Evolutionary conservation across 441 rosid genomes (phyloP).

Genomic region (Hura crepitans): DNA sequence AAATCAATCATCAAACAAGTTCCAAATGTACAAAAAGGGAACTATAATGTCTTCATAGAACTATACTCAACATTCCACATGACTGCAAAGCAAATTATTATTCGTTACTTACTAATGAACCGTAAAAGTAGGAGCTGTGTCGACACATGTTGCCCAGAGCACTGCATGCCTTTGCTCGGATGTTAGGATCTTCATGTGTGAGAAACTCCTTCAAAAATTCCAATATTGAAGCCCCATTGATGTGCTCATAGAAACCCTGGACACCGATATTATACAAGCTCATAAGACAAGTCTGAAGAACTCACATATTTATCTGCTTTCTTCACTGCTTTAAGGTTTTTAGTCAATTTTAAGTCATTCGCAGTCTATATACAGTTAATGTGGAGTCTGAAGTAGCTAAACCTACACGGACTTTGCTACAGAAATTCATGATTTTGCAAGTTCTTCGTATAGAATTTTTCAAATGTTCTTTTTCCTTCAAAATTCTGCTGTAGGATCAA

Average conservation of each 20-base stretch:
- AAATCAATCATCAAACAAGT: background rate
- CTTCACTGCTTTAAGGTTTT: background rate
- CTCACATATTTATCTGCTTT: background rate
- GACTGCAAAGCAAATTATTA: background rate
- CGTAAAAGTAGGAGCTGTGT: conserved; percentile 80
- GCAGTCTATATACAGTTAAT: background rate
- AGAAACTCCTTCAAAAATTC: conserved; percentile 65
- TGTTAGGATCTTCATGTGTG: conserved; percentile 70
- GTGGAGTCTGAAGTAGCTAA: background rate
- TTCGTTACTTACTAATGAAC: conserved; percentile 53
- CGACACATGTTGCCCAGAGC: conserved; percentile 98
- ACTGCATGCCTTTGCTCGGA: conserved; percentile 96
- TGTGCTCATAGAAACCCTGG: conserved; percentile 86
- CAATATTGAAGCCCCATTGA: conserved; percentile 70
- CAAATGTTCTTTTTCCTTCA: background rate
- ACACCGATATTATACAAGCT: conserved; percentile 20
- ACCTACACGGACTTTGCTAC: background rate
- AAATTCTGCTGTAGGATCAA: background rate
- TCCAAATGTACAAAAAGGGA: background rate
- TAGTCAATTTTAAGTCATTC: background rate
- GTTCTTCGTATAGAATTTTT: background rate
- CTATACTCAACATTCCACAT: conserved; percentile 14
- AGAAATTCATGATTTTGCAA: conserved; percentile 5
- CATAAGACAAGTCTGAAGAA: conserved; percentile 11
- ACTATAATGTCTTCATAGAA: background rate